phyloP scores from a whole-genome alignment of 192 early-diverging fungal species.

The Coemansia sp. region DNA sequence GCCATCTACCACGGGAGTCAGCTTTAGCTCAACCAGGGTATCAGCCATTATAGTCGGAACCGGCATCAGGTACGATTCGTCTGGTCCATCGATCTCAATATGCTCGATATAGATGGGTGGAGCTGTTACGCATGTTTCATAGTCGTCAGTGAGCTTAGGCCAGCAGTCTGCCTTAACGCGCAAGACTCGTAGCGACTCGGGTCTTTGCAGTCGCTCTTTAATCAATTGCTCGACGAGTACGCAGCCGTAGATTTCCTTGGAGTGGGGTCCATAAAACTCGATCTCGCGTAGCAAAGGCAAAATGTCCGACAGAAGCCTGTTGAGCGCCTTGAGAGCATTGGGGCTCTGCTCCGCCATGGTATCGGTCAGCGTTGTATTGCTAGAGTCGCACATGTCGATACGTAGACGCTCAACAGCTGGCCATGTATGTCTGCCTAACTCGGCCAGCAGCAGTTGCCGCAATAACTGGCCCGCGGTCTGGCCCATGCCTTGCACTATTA shows the following conservation, averaged over 20 bases:
- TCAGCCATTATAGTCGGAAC: not conserved
- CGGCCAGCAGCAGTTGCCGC: not conserved
- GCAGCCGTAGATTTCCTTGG: not conserved
- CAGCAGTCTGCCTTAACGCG: not conserved
- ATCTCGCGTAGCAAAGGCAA: conserved; percentile 21
- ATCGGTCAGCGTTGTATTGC: not conserved
- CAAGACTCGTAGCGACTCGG: not conserved
- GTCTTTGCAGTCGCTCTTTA: conserved; percentile 12
- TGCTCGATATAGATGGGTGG: not conserved
- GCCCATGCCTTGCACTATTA: not conserved
- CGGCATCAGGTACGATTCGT: not conserved
- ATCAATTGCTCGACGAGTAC: conserved; percentile 14
- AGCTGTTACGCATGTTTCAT: not conserved
- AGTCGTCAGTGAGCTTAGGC: not conserved
- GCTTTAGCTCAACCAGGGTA: not conserved
- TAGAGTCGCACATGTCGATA: not conserved
- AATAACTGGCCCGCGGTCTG: not conserved
- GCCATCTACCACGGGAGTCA: not conserved
- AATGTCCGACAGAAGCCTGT: not conserved
- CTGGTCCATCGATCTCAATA: not conserved
- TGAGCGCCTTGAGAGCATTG: not conserved
- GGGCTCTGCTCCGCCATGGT: not conserved
- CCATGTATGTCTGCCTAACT: not conserved
- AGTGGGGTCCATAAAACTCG: not conserved
- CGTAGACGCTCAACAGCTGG: not conserved